Conservation (phyloP, 2,329 filamentous ascomycete species). For the Colletotrichum spinosum region DNA sequence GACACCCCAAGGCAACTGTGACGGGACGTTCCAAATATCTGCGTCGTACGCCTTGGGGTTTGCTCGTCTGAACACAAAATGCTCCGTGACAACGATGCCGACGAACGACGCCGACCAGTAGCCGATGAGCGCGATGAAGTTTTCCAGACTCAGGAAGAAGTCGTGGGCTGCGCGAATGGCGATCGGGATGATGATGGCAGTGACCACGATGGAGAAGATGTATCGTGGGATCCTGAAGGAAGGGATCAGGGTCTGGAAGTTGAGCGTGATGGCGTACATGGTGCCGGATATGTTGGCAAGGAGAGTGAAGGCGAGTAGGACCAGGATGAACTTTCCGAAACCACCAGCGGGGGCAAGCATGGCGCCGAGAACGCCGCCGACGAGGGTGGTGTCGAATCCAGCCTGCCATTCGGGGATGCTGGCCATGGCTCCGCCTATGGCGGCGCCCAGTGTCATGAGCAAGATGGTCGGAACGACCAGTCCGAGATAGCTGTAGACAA, state of each 20-base stretch:
- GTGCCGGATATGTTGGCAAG: constrained; percentile 52
- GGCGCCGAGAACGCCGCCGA: constrained; percentile 46
- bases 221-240: constrained; percentile 54
- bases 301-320: constrained; percentile 50
- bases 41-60: constrained; percentile 55
- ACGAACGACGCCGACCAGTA: constrained; percentile 59
- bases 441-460: constrained; percentile 53
- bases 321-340: constrained; percentile 52
- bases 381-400: constrained; percentile 44
- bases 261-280: constrained; percentile 53
- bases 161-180: constrained; percentile 52
- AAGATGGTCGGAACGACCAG: constrained; percentile 54
- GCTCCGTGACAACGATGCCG: constrained; percentile 54
- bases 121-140: constrained; percentile 57
- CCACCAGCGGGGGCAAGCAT: constrained; percentile 47
- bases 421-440: constrained; percentile 49
- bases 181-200: constrained; percentile 54
- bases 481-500: constrained; percentile 68
- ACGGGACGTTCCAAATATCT: constrained; percentile 57
- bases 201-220: constrained; percentile 53
- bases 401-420: constrained; percentile 45
- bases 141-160: constrained; percentile 56
- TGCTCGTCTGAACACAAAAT: constrained; percentile 54
- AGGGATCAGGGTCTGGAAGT: constrained; percentile 52
- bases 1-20: constrained; percentile 53